A percentile compares a stretch with the other conserved stretches of the same genome.
These are phyloP conservation scores for Hyaloscypha finlandica DNA, from an alignment of 495 filamentous ascomycete species.

Conservation along the genomic window DNA sequence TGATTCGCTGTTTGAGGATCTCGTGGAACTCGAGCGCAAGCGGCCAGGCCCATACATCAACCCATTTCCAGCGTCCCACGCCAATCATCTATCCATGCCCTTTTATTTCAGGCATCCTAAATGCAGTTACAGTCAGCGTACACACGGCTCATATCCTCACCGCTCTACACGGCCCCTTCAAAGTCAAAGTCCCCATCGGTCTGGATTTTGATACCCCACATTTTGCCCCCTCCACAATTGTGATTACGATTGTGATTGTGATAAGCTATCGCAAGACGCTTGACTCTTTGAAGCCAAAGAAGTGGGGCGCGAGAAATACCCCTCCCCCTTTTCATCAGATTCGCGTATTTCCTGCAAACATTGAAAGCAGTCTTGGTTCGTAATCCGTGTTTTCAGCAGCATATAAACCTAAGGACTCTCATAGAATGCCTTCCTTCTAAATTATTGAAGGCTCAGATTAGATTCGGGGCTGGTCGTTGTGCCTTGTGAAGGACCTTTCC, in stretches of 20 bases:
- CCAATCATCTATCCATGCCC: not conserved
- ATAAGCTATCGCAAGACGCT: slow-evolving; percentile 23
- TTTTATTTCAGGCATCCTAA: not conserved
- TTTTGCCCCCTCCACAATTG: slow-evolving; percentile 22
- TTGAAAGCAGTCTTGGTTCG: not conserved
- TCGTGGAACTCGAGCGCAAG: too few species aligned
- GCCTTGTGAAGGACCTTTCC: too few species aligned
- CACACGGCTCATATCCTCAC: not conserved
- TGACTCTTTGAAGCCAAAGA: slow-evolving; percentile 19
- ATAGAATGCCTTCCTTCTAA: too few species aligned
- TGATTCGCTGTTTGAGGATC: not conserved
- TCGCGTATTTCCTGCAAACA: not conserved
- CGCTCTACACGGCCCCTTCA: not conserved
- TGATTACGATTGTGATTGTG: slow-evolving; percentile 23
- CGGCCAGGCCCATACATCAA: not conserved
- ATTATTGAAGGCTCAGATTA: too few species aligned
- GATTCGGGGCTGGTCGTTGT: too few species aligned
- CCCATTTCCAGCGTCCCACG: not conserved
- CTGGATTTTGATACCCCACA: slow-evolving; percentile 23
- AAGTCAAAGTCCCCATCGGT: slow-evolving; percentile 5
- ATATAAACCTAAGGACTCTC: too few species aligned
- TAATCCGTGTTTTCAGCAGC: not conserved
- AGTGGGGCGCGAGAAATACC: slow-evolving; percentile 7
- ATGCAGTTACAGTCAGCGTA: slow-evolving; percentile 11
- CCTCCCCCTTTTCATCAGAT: slow-evolving; percentile 6